phyloP scores from a whole-genome alignment of 169 alveolate species.

The Babesia ovata region DNA sequence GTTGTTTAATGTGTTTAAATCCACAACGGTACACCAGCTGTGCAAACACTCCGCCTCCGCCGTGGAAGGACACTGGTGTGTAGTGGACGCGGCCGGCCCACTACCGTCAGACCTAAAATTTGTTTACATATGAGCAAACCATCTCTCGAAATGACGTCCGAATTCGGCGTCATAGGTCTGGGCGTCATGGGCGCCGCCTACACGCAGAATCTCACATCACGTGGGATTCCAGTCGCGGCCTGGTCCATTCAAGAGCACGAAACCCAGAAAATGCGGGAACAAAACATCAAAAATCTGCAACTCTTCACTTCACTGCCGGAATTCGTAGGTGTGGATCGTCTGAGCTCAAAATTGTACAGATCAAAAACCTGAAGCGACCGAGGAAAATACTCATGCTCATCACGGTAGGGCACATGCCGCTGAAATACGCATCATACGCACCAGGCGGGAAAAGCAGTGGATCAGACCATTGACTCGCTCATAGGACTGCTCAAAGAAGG shows the following conservation, averaged over 20 bases:
- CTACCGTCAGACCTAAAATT: not conserved
- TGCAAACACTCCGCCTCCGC: too few relatives aligned
- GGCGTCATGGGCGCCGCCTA: conserved; percentile 86
- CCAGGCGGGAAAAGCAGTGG: conserved; percentile 68
- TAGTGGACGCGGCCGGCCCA: not conserved
- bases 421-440: not conserved
- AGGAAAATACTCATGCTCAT: conserved; percentile 78
- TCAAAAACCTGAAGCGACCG: conserved; percentile 71
- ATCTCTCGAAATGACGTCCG: conserved; percentile 50
- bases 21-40: too few relatives aligned
- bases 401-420: conserved; percentile 55
- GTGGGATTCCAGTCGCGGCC: conserved; percentile 80
- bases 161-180: conserved; percentile 81
- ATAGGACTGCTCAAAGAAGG: conserved; percentile 61
- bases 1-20: too few relatives aligned
- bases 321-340: conserved; percentile 50
- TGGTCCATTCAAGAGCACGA: conserved; percentile 52
- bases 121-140: not conserved
- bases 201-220: conserved; percentile 75
- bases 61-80: not conserved
- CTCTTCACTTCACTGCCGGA: conserved; percentile 46
- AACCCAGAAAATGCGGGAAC: conserved; percentile 25
- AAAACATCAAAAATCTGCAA: conserved; percentile 3
- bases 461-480: conserved; percentile 36
- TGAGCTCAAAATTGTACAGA: conserved; percentile 26